These are phyloP conservation scores for Cylindrotheca fusiformis DNA, from an alignment of 108 stramenopile species.

Conservation along the genomic window DNA sequence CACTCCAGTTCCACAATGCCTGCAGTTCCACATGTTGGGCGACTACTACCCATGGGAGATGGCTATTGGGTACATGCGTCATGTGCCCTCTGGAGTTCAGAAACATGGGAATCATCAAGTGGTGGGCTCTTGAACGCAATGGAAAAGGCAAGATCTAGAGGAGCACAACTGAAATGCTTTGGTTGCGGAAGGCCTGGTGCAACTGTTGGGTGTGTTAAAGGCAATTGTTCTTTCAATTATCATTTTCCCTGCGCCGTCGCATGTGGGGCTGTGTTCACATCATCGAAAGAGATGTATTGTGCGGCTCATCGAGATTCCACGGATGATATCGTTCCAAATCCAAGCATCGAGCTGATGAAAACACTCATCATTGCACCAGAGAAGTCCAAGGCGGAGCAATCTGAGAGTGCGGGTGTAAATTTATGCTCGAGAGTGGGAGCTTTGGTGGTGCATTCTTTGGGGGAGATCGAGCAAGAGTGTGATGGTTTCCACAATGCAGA, in stretches of 20 bases:
- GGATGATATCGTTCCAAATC: constrained; percentile 27
- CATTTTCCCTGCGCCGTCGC: constrained; percentile 65
- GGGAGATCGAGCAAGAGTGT: constrained; percentile 46
- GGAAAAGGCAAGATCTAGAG: constrained; percentile 62
- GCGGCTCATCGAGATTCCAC: constrained; percentile 32
- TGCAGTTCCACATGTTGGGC: constrained; percentile 35
- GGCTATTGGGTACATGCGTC: constrained; percentile 62
- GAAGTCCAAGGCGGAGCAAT: constrained; percentile 16
- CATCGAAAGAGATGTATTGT: constrained; percentile 48
- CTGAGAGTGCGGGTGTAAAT: constrained; percentile 26
- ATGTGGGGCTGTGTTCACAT: constrained; percentile 54
- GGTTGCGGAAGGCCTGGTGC: constrained; percentile 70
- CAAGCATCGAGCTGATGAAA: constrained; percentile 60
- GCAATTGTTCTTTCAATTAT: constrained; percentile 52
- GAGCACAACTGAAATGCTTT: constrained; percentile 63
- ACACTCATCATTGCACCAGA: constrained; percentile 44
- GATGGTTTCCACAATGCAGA: constrained; percentile 60
- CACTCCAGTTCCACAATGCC: constrained; percentile 1
- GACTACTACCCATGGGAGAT: constrained; percentile 57
- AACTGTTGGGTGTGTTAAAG: constrained; percentile 54
- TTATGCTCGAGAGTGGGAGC: constrained; percentile 46
- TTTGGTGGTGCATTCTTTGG: constrained; percentile 53
- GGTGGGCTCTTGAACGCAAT: constrained; percentile 44
- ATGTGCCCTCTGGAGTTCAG: constrained; percentile 71
- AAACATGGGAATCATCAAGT: constrained; percentile 51